Base-by-base conservation (phyloP, 208 protist species). In the Acanthamoeba culbertsoni region DNA sequence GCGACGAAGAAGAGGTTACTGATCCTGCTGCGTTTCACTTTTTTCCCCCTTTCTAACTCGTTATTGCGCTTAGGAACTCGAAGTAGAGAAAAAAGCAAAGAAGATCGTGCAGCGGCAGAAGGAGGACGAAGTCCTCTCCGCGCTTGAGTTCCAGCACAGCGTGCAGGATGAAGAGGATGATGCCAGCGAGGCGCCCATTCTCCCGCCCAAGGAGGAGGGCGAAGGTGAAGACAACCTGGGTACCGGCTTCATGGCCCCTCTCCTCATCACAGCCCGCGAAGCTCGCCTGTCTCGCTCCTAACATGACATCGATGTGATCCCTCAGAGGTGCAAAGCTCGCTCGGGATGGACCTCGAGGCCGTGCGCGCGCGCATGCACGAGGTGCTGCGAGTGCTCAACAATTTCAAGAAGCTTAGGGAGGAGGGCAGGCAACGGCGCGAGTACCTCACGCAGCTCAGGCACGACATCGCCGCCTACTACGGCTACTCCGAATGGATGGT, bases 401-500 rank as follows among this genome's bases (percentile, higher is more conserved):
- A 99, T 91, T 99, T 99, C 95, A 96, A 92, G 45, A 16, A 16
- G 26, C 33, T 84, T 28, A 26, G 57, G 40, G 86, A 98, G 91
- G 96, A 98, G 53, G 97, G 96, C n/a, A 95, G 95, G 26, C 94
- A 94, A 18, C 97, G 98, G 40, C 63, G 86, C n/a, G 98, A 99
- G 68, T 99, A 99, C 95, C 45, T 99, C 51, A 92, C 96, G 10
- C 94, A 98, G 40, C 97, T 99, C 1, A 96, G 94, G 31, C 63
- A 88, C 3, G 99, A 99, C 96, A 90, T 99, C 14, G 96, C 96
- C 35, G 95, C 95, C 46, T 98, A 99, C 75, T 99, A 99, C 96
- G 98, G 99, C 90, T 99, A 99, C 96, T 98, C 96, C 55, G 96
- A 98, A 14, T 99, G 97, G 65, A 94, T 99, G 7, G 97, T 99